Conservation (phyloP, 192 early-diverging fungal species). For the Gorgonomyces haynaldii region DNA sequence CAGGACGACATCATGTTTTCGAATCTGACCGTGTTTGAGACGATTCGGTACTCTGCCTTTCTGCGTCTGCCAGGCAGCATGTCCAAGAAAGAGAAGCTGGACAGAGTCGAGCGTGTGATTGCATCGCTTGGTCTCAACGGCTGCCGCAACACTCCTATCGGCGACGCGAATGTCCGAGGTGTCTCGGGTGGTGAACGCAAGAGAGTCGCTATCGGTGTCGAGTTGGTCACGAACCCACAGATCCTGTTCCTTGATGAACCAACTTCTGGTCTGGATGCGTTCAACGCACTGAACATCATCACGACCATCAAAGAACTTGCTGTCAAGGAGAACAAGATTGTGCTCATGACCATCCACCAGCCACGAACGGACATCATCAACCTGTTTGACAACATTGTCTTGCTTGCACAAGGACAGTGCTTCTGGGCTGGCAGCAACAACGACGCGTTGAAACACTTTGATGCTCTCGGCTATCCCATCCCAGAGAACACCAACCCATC, state of each 20-base stretch:
- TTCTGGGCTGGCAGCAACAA: slow-evolving; percentile 22
- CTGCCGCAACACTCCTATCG: slow-evolving; percentile 43
- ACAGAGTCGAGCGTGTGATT: slow-evolving; percentile 48
- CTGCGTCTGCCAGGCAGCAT: slow-evolving; percentile 48
- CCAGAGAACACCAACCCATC: slow-evolving; percentile 33
- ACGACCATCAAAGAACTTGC: slow-evolving; percentile 39
- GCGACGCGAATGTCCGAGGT: slow-evolving; percentile 40
- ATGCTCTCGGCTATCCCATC: slow-evolving; percentile 18
- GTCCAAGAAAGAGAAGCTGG: slow-evolving; percentile 25
- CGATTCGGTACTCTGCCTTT: slow-evolving; percentile 13
- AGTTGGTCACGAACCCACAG: slow-evolving; percentile 29
- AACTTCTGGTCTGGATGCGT: slow-evolving; percentile 54
- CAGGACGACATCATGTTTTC: slow-evolving; percentile 32
- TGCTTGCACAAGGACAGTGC: slow-evolving; percentile 25
- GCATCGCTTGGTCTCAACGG: slow-evolving; percentile 44
- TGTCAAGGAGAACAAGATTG: slow-evolving; percentile 9
- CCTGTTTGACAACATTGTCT: slow-evolving; percentile 45
- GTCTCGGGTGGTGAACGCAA: slow-evolving; percentile 58
- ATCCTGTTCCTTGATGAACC: slow-evolving; percentile 53
- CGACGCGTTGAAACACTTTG: slow-evolving; percentile 29
- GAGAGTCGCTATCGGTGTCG: slow-evolving; percentile 39
- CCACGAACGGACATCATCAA: slow-evolving; percentile 40
- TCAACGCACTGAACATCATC: slow-evolving; percentile 53
- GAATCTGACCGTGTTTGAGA: slow-evolving; percentile 29
- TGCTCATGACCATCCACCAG: slow-evolving; percentile 28